phyloP scores from a whole-genome alignment of 495 filamentous ascomycete species.

The Lichenothelia convexa region DNA sequence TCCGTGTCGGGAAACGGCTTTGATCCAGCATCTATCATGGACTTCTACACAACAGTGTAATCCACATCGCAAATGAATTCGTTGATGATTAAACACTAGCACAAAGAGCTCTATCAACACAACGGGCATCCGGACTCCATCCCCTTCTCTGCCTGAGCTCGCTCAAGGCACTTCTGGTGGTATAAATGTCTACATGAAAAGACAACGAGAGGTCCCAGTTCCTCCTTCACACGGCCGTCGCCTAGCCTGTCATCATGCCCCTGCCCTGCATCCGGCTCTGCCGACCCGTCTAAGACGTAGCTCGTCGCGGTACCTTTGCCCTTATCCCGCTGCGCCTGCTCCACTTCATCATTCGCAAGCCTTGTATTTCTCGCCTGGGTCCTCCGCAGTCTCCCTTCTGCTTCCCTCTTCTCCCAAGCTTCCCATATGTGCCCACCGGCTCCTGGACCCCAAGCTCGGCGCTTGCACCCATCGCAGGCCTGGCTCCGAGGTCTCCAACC shows the following conservation, averaged over 20 bases:
- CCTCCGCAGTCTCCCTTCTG: conserved; percentile 18
- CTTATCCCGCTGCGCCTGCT: conserved; percentile 10
- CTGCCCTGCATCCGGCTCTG: too few species aligned
- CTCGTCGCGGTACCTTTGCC: conserved; percentile 11
- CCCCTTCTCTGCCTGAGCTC: neutral
- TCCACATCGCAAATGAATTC: too few species aligned
- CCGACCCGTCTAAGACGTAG: conserved; percentile 3
- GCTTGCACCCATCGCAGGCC: conserved; percentile 70
- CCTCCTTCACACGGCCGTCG: neutral
- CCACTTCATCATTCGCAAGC: conserved; percentile 7
- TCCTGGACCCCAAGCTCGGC: conserved; percentile 76
- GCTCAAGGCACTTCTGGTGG: neutral
- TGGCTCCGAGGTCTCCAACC: conserved; percentile 81
- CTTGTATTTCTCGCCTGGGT: conserved; percentile 10
- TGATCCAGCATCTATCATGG: too few species aligned
- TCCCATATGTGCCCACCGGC: conserved; percentile 61
- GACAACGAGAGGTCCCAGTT: neutral
- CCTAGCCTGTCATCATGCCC: too few species aligned
- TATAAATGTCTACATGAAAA: neutral
- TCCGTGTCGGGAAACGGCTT: too few species aligned
- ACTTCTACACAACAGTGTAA: too few species aligned
- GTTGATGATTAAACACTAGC: too few species aligned
- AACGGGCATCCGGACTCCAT: too few species aligned
- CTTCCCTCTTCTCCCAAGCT: conserved; percentile 54
- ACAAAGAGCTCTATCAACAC: too few species aligned